These are phyloP conservation scores for Candida broadrunensis DNA, from an alignment of 805 yeast genomes.

Conservation along the genomic window DNA sequence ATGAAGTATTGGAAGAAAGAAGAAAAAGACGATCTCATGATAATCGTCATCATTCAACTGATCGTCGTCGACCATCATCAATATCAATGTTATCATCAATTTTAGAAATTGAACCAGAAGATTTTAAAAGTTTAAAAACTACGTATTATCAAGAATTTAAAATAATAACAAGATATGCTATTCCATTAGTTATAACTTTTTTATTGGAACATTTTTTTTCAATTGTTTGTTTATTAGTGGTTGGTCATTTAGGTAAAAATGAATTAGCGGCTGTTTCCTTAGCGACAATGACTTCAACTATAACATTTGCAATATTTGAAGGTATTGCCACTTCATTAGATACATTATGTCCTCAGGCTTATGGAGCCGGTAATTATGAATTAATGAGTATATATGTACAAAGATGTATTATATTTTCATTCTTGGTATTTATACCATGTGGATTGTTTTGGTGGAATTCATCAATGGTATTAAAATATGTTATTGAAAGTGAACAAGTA, in stretches of 20 bases:
- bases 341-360: conserved; percentile 45
- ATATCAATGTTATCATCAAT: conserved; percentile 5
- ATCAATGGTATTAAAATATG: conserved; percentile 19
- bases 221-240: conserved; percentile 40
- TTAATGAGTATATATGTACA: conserved; percentile 37
- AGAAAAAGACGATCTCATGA: neutral
- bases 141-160: conserved; percentile 21
- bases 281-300: conserved; percentile 43
- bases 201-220: conserved; percentile 43
- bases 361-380: conserved; percentile 40
- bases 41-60: neutral
- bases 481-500: conserved; percentile 33
- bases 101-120: conserved; percentile 15
- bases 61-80: conserved; percentile 10
- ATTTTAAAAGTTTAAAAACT: conserved; percentile 30
- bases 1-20: conserved; percentile 8
- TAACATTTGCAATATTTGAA: conserved; percentile 43
- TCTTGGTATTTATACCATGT: conserved; percentile 35
- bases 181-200: conserved; percentile 41
- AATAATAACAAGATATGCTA: conserved; percentile 28
- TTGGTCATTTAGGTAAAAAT: conserved; percentile 43
- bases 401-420: conserved; percentile 32
- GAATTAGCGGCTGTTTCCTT: conserved; percentile 46
- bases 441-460: conserved; percentile 41
- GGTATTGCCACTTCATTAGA: conserved; percentile 47